Evolutionary conservation across 23 red algal species (phyloP).

Genomic region (Gracilaria domingensis): DNA sequence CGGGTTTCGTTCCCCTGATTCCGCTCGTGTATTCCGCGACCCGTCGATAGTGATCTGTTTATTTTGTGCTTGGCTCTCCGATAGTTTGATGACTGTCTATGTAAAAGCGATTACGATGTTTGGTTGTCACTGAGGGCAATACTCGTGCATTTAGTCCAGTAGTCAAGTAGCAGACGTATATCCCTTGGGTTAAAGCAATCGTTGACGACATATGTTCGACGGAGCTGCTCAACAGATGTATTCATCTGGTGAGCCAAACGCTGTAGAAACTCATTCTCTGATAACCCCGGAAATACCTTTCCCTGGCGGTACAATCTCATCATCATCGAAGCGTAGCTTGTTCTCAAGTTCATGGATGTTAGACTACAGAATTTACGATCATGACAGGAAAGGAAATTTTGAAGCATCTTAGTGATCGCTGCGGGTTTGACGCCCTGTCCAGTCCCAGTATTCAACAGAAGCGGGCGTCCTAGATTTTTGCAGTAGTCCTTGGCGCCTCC

Average conservation of each 20-base stretch:
- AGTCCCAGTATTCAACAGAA: background rate
- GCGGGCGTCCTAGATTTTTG: background rate
- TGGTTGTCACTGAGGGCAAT: too few relatives aligned
- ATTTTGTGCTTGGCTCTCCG: too few relatives aligned
- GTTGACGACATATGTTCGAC: background rate
- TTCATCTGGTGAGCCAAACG: conserved; percentile 1
- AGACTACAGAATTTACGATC: background rate
- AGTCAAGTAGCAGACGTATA: too few relatives aligned
- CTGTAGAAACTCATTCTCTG: conserved; percentile 11
- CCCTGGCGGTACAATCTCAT: background rate
- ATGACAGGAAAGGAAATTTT: background rate
- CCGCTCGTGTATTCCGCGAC: too few relatives aligned
- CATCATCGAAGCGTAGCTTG: conserved; percentile 7
- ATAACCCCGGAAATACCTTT: background rate
- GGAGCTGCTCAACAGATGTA: conserved; percentile 1
- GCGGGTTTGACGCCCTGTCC: background rate
- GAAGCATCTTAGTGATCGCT: background rate
- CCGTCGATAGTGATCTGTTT: too few relatives aligned
- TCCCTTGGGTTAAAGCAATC: too few relatives aligned
- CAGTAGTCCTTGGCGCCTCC: background rate
- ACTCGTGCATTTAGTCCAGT: too few relatives aligned
- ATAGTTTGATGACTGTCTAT: too few relatives aligned
- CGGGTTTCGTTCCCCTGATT: too few relatives aligned
- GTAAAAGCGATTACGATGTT: too few relatives aligned
- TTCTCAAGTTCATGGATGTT: conserved; percentile 22